Conservation (phyloP, 129 eudicot genomes). For the Tagetes erecta region DNA sequence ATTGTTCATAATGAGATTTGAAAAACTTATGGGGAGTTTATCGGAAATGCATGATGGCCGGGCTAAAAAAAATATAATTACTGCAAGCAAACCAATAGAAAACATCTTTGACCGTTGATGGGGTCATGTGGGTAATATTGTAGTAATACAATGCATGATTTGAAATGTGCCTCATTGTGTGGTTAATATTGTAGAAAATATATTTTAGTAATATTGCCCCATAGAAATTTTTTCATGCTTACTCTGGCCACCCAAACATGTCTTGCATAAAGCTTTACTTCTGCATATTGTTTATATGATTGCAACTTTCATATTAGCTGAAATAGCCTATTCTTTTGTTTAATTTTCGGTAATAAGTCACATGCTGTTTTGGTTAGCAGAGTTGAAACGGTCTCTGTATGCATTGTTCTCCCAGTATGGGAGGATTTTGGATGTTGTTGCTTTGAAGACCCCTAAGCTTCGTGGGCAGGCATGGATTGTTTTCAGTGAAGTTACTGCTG, state of each 20-base stretch:
- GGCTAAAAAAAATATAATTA: not conserved
- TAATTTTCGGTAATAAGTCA: not conserved
- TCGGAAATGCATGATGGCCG: not conserved
- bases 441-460: conserved; percentile 84
- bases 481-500: conserved; percentile 97
- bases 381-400: conserved; percentile 95
- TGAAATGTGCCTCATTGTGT: conserved; percentile 3
- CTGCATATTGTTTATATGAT: not conserved
- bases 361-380: conserved; percentile 52
- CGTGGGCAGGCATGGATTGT: conserved; percentile 98
- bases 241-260: not conserved
- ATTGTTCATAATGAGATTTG: not conserved
- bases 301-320: not conserved
- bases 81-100: not conserved
- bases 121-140: not conserved
- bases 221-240: not conserved
- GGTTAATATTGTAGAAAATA: not conserved
- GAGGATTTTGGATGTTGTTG: conserved; percentile 91
- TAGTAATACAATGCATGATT: not conserved
- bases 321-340: not conserved
- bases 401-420: conserved; percentile 97
- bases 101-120: not conserved
- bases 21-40: not conserved
- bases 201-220: not conserved
- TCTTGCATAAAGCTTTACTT: not conserved